Base-by-base conservation (phyloP, 257 asterid genomes). In the Euphrasia confusa region DNA sequence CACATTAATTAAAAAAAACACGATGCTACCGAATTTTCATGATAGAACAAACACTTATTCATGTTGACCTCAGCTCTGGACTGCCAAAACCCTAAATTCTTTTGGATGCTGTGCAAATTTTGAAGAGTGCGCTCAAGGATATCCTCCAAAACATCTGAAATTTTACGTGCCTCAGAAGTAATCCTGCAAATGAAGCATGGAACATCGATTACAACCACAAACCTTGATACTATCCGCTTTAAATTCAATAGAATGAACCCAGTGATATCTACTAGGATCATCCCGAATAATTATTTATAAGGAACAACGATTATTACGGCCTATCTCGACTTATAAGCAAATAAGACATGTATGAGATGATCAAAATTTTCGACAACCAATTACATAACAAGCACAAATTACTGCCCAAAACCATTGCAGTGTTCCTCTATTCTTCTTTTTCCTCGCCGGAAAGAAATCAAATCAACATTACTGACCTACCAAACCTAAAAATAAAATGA, bases 1-100 rank as follows among this genome's bases (percentile, higher is more conserved):
- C 42, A 7, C 30, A 45, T 55, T 54, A 15, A 70, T 49, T 64
- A 42, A 45, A 24, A 53, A 50, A 50, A 8, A 35, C 54, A 77
- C 33, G 21, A 37, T 26, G 21, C 26, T 28, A 24, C 61, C 35
- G 11, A 68, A 44, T 40, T 60, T 54, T 52, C 75, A 67, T 67
- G 39, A 53, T 49, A 48, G 39, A 5, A 75, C 57, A 33, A 33
- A 61, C 56, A 65, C 30, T 32, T 33, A 54, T 15, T 57, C 61
- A 61, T 32, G 49, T 89, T 76, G 56, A 92, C 99, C 95, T 87
- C 95, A 26, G 99, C 86, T 75, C 75, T 84, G 55, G 90, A 80
- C 71, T 84, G 87, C 99, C 97, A 89, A 71, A 89, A 93, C 44
- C 63, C 79, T 57, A 89, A 79, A 73, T 87, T 93, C 83, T 81